Evolutionary conservation across 495 filamentous ascomycete genomes (phyloP).

Genomic region (Terfezia boudieri): DNA sequence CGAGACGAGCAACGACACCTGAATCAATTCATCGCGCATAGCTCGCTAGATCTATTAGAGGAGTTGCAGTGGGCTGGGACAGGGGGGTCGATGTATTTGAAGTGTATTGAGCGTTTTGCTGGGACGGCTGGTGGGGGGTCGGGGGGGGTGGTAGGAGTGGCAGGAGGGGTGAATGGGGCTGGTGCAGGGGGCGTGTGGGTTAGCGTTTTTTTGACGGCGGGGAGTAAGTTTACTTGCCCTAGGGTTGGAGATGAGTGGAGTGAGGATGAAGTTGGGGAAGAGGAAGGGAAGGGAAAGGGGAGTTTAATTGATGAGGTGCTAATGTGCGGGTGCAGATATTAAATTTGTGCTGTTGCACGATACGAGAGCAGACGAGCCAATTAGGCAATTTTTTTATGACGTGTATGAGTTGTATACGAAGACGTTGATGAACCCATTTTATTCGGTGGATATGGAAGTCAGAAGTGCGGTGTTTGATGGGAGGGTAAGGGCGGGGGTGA

Average conservation of each 20-base stretch:
- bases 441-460: slow-evolving; percentile 57
- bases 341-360: slow-evolving; percentile 84
- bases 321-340: slow-evolving; percentile 23
- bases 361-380: slow-evolving; percentile 79
- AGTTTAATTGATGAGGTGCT: neutral
- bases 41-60: slow-evolving; percentile 77
- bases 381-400: slow-evolving; percentile 78
- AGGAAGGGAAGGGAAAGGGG: neutral
- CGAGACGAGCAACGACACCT: slow-evolving; percentile 65
- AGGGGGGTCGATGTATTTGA: slow-evolving; percentile 31
- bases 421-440: slow-evolving; percentile 94
- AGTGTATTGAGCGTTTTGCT: neutral
- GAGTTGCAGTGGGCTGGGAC: slow-evolving; percentile 63
- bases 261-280: neutral
- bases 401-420: slow-evolving; percentile 91
- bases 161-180: neutral
- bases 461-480: slow-evolving; percentile 62
- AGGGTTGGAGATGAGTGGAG: neutral
- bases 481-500: slow-evolving; percentile 64
- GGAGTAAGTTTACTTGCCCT: slow-evolving; percentile 23
- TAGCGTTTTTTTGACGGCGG: slow-evolving; percentile 48
- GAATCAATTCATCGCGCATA: slow-evolving; percentile 95
- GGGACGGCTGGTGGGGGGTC: neutral
- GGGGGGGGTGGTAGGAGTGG: neutral
- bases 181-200: neutral